Percentiles rank a stretch among this genome's conserved stretches.
phyloP scores from a whole-genome alignment of 78 protist genomes.

The Diacronema lutheri region DNA sequence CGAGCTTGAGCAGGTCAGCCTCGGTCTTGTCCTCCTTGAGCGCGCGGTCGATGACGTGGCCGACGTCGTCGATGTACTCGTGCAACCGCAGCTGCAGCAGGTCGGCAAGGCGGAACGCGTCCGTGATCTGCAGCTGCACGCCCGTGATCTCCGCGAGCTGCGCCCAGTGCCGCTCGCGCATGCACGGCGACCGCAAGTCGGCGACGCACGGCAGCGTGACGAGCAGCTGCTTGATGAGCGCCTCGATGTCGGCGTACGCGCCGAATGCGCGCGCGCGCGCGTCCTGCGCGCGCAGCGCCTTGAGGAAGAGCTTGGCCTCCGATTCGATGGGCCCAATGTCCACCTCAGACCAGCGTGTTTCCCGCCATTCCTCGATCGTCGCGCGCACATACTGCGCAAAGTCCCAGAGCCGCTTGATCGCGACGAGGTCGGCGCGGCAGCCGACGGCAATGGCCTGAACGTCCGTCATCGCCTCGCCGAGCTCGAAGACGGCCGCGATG shows the following conservation, averaged over 20 bases:
- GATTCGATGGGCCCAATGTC: conserved; percentile 36
- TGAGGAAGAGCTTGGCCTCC: not conserved
- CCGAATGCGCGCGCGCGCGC: not conserved
- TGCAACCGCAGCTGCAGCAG: conserved; percentile 44
- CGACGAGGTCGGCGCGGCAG: not conserved
- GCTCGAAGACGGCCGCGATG: not conserved
- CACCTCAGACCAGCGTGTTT: conserved; percentile 31
- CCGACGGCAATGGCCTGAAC: not conserved
- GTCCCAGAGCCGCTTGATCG: conserved; percentile 54
- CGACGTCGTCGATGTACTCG: conserved; percentile 54
- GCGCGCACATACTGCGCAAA: not conserved
- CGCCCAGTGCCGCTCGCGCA: conserved; percentile 65
- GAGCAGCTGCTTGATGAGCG: conserved; percentile 12
- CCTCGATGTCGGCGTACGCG: conserved; percentile 29
- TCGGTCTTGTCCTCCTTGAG: conserved; percentile 50
- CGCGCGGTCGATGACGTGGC: conserved; percentile 51
- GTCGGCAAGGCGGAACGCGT: conserved; percentile 40
- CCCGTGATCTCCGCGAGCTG: conserved; percentile 32
- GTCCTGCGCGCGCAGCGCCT: not conserved
- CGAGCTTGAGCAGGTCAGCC: conserved; percentile 23
- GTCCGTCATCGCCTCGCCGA: not conserved
- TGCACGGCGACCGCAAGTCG: conserved; percentile 45
- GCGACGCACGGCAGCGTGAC: conserved; percentile 32
- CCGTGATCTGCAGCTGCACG: conserved; percentile 40
- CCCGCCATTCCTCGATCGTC: not conserved